Base-by-base conservation (phyloP, 2,329 filamentous ascomycete species). In the Fusarium siculi region DNA sequence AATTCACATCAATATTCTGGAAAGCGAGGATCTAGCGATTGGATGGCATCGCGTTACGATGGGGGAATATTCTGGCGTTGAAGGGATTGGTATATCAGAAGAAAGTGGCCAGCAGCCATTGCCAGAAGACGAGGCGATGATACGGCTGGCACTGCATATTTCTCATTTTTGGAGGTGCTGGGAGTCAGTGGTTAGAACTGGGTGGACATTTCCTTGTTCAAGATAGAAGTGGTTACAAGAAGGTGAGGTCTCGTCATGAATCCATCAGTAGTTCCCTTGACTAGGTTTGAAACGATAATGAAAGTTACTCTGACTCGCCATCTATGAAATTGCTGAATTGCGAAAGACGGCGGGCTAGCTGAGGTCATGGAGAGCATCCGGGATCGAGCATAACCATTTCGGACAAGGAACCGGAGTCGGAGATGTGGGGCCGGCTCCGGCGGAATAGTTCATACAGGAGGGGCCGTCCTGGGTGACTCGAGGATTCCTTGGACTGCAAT, bases 131-230 rank as follows among this genome's bases (percentile, higher is more conserved):
- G 46, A 30, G 57, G 57, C 23, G 63, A 63, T 65, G 44, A 43
- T 54, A 46, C 60, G 58, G 61, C 37, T 47, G 52, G 57, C 50
- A 57, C 52, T 62, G 14, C 50, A 66, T 28, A 37, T 71, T 75
- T 77, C 60, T 67, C 56, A 59, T 70, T 68, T 71, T 71, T 65
- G 36, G 43, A 68, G 63, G 66, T 64, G 72, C 57, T 23, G 65
- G 75, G 74, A 76, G 75, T 76, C 66, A 43, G 66, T 56, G 75
- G 75, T 73, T 77, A 77, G 75, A 77, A 75, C 62, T 73, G 72
- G 61, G 55, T 75, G 72, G 66, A 63, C 63, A 65, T 59, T 53
- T 61, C 63, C 63, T 62, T 73, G 50, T 66, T 77, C 58, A 73
- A 69, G 62, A 76, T 77, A 76, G 69, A 68, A 70, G 71, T 36